Evolutionary conservation across 2,329 filamentous ascomycete species (phyloP).

Genomic region (Cladosporium sp.): DNA sequence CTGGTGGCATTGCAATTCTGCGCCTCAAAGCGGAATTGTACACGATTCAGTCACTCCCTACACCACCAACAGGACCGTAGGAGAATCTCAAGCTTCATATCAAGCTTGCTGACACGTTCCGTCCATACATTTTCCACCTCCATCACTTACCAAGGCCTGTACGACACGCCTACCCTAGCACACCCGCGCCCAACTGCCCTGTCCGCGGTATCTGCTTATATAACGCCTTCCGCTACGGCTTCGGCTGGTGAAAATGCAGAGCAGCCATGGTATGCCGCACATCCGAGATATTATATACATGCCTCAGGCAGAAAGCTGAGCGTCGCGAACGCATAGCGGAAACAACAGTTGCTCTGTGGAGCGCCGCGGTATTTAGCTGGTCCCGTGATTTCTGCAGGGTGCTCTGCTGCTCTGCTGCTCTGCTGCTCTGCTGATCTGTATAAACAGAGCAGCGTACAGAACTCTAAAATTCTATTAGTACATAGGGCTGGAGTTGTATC

Average conservation of each 20-base stretch:
- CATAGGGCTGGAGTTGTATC: background rate
- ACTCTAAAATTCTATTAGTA: background rate
- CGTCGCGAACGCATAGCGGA: background rate
- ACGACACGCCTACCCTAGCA: background rate
- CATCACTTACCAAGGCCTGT: background rate
- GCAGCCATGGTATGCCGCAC: background rate
- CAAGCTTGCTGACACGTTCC: background rate
- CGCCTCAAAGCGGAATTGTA: background rate
- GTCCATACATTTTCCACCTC: background rate
- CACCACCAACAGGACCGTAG: background rate
- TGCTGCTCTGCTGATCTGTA: background rate
- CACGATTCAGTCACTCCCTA: background rate
- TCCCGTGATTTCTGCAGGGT: background rate
- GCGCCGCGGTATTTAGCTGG: background rate
- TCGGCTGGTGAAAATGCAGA: background rate
- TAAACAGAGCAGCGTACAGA: background rate
- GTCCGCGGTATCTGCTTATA: background rate
- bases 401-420: background rate
- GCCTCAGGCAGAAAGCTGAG: background rate
- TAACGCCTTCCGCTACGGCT: background rate
- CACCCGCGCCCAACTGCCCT: background rate
- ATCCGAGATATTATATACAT: background rate
- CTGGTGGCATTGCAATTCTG: background rate
- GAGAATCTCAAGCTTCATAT: background rate
- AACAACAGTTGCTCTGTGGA: background rate